Evolutionary conservation across 768 basidiomycete species (phyloP), one percentile per base, ranked within the genome.

Genomic region (Crassisporium funariophilum): DNA sequence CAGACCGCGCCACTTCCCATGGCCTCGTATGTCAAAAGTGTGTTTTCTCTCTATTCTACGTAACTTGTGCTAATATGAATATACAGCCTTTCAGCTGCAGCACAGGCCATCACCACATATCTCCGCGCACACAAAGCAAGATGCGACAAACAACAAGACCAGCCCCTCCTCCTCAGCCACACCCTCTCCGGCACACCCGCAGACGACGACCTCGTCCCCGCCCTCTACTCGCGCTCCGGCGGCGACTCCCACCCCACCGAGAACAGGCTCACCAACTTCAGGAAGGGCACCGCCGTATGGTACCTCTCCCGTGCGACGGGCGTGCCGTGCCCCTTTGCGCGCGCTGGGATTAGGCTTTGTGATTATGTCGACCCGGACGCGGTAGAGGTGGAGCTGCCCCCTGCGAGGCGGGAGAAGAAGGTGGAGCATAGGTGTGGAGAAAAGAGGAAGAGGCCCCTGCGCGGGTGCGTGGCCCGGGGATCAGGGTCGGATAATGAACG

Each of bases 101-200:
- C 82, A 33, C 88, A 91, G 65, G 85, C 88, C 10, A 87, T 91
- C 57, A 88, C 88, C 4, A 86, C 86, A n/a, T 90, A 86, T 62
- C 83, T 90, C 57, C 82, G 88, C 40, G 74, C 75, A 49, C 88
- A 91, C 59, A 74, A 84, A 52, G 70, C 80, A 35, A 84, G 88
- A 39, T 89, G 87, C 53, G 84, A 88, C 41, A 65, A 64, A 5
- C 80, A 88, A 49, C 78, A 86, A 55, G 86, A 88, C 59, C 79
- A 83, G 34, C 86, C 88, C 2, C 78, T 91, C 8, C 79, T 91
- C 29, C 75, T 88, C 24, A 82, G 82, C 21, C 86, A 89, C 58
- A 70, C 75, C 22, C 76, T 90, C 31, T 86, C 87, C 12, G 88
- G 88, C 57, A 88, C 86, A 3, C 63, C 69, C 9, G 72, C 77